Conservation (phyloP, 768 basidiomycete genomes). For the Suillus americanus region DNA sequence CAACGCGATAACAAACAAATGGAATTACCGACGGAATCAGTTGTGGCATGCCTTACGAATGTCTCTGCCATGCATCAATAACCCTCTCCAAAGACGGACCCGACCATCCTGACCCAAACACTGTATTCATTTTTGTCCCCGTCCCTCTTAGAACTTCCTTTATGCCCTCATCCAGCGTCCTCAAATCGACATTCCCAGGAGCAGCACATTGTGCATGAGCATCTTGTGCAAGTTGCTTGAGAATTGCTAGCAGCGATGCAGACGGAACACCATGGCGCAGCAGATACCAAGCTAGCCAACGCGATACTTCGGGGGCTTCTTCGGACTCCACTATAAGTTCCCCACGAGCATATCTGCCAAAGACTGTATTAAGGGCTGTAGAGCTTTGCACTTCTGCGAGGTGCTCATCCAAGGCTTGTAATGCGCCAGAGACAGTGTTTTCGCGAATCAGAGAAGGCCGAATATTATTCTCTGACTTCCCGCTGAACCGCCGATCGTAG, state of each 20-base stretch:
- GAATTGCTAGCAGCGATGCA: slow-evolving; percentile 60
- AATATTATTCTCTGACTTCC: slow-evolving; percentile 61
- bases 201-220: slow-evolving; percentile 63
- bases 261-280: slow-evolving; percentile 68
- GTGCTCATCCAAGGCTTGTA: slow-evolving; percentile 60
- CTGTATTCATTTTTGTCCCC: slow-evolving; percentile 76
- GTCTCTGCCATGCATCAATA: slow-evolving; percentile 51
- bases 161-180: slow-evolving; percentile 55
- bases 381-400: slow-evolving; percentile 43
- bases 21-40: neutral
- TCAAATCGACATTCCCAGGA: slow-evolving; percentile 44
- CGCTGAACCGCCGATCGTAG: slow-evolving; percentile 74
- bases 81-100: slow-evolving; percentile 67
- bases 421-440: slow-evolving; percentile 63
- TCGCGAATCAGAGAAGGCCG: slow-evolving; percentile 72
- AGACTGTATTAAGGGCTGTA: slow-evolving; percentile 25
- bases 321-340: slow-evolving; percentile 36
- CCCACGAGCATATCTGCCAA: slow-evolving; percentile 59
- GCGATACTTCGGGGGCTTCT: slow-evolving; percentile 23
- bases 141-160: slow-evolving; percentile 85
- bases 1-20: neutral
- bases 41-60: slow-evolving; percentile 2
- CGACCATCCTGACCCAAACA: slow-evolving; percentile 74
- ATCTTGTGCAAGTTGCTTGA: slow-evolving; percentile 61
- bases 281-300: slow-evolving; percentile 69